phyloP scores from a whole-genome alignment of 805 yeast genomes.

The Starmerella vitae region DNA sequence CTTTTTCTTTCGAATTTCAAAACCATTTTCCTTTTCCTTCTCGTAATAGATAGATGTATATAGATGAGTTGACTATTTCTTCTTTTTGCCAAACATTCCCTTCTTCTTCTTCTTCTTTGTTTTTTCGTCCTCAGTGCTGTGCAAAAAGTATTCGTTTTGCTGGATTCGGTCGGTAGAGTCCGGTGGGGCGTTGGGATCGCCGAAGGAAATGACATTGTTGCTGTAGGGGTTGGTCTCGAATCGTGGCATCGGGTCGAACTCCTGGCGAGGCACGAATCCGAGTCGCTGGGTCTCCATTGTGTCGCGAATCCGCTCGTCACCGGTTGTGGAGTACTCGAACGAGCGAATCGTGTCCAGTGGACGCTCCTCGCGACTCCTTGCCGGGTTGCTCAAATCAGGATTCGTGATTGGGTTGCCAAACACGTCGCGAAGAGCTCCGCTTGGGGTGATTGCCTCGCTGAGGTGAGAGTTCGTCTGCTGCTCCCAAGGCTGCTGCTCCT shows the following conservation, averaged over 20 bases:
- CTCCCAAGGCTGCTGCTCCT: constrained; percentile 93
- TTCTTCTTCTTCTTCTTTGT: constrained; percentile 58
- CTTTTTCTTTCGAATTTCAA: too few relatives aligned
- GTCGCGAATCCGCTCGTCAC: constrained; percentile 66
- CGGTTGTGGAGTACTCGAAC: constrained; percentile 88
- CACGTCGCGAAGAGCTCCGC: constrained; percentile 54
- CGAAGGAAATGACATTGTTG: constrained; percentile 31
- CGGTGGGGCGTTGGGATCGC: constrained; percentile 31
- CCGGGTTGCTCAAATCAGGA: constrained; percentile 86
- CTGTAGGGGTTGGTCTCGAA: constrained; percentile 30
- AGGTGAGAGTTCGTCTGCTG: constrained; percentile 32
- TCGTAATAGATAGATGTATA: too few relatives aligned
- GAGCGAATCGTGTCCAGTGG: constrained; percentile 92
- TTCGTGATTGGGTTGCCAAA: constrained; percentile 69
- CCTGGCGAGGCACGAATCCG: constrained; percentile 78
- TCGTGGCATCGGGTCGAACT: constrained; percentile 43
- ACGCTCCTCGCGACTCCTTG: constrained; percentile 85
- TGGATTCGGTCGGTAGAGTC: constrained; percentile 25
- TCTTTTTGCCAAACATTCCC: constrained; percentile 67
- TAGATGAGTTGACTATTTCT: constrained; percentile 26
- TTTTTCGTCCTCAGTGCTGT: constrained; percentile 29
- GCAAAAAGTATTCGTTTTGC: constrained; percentile 31
- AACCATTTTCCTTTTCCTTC: too few relatives aligned
- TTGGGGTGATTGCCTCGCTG: constrained; percentile 32
- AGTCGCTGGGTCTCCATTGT: constrained; percentile 63